Base-by-base conservation (phyloP, 2,329 filamentous ascomycete species). In the Trichoderma cornu-damae region DNA sequence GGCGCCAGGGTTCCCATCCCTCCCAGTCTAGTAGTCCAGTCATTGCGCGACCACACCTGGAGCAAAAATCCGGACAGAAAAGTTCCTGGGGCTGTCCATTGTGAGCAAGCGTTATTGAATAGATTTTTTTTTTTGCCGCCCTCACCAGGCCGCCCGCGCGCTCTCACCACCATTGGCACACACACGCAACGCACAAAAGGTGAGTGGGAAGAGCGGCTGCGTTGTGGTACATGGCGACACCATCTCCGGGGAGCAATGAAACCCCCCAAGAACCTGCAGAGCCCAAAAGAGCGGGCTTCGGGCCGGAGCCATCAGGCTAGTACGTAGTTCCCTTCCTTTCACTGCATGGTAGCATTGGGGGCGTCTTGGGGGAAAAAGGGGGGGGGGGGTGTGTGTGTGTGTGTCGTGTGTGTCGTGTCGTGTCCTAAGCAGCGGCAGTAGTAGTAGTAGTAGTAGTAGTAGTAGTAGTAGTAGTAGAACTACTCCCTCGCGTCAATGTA, bases 241-340 rank as follows among this genome's bases (percentile, higher is more conserved):
- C 28, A 24, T 34, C 37, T 40, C 37, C 42, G 47, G 42, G n/a
- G 47, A 55, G 26, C 51, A 55, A 55, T 55, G 51, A 16, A 30
- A 55, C 51, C 49, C 51, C 32, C n/a, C n/a, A n/a, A n/a, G n/a
- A 55, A 11, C 42, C 51, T 47, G 51, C 51, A 47, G 51, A 47
- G 8, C 32, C n/a, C 38, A 14, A 46, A 37, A 54, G 8, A 38
- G 30, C 35, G 42, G n/a, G 42, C 32, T 40, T 51, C 48, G 35
- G 34, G 14, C 24, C 34, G 34, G 35, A 38, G 16, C 3, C 32
- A 16, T 47, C 32, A 20, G 40, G 26, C 6, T 28, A 46, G 51
- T 42, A n/a, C n/a, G n/a, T n/a, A n/a, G n/a, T n/a, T n/a, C n/a
- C n/a, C n/a, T 34, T 32, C 49, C 14, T 32, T 32, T 14, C 30